Base-by-base conservation (phyloP, 257 asterid genomes). In the Solanum chilense region DNA sequence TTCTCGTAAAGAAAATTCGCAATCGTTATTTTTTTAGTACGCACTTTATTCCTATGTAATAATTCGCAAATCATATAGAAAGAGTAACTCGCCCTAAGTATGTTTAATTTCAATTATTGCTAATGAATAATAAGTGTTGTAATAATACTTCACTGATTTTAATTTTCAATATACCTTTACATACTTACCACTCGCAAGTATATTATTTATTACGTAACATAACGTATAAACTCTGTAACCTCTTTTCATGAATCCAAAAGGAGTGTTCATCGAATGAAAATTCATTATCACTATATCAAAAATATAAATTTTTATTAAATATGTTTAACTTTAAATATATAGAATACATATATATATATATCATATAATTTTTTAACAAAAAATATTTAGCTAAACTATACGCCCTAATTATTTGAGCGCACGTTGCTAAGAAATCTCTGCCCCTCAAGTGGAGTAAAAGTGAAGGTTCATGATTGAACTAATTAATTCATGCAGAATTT, bases 1-100 rank as follows among this genome's bases (percentile, higher is more conserved):
- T 11, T 10, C 3, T 42, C 0, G 2, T 3, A 2, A 37, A 5
- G 20, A 3, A 5, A 0, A 14, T 14, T 7, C 3, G 7, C 20
- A 14, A 3, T 2, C 3, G 20, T 18, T 47, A 47, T 2, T 7
- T 0, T 47, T 47, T 47, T 1, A 33, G 5, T 4, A 33, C 1
- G 5, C 1, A 33, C 1, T 33, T 4, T 33, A 33, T 33, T 33
- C 1, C 35, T 33, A 33, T 3, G 1, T 1, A 47, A 14, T 47
- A 47, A 3, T 3, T 47, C 0, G 1, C 3, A 47, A 47, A 47
- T 0, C 21, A 47, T 18, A 5, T 47, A 47, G 0, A 0, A 47
- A 18, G 14, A 7, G 1, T 47, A 47, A 14, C 3, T 1, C 0
- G 7, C 56, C 14, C 20, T 14, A 49, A 1, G 0, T 21, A 47